Base-by-base conservation (phyloP, 306 rosid genomes). In the Fagus crenata region DNA sequence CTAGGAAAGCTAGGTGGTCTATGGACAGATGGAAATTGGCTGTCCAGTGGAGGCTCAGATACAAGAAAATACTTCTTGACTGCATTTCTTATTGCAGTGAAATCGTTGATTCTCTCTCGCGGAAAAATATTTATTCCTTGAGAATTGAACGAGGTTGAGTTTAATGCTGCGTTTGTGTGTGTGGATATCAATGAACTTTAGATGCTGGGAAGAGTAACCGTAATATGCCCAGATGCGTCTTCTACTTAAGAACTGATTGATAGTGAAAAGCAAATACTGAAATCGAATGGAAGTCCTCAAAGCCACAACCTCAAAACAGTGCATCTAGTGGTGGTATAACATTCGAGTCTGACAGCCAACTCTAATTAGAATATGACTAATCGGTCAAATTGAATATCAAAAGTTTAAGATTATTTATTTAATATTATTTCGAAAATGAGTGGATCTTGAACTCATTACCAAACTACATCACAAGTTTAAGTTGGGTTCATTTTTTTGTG, bases 21-120 rank as follows among this genome's bases (percentile, higher is more conserved):
- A 74, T 87, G 77, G 93, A 85, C 8, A 85, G 80, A 79, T 92
- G 94, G 98, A 90, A 79, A 80, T 82, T 90, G 78, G 97, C 92
- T 51, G 77, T 94, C 28, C 83, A 83, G 78, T 92, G 97, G 98
- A 88, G 98, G 71, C 68, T 85, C n/a, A 67, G 77, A 78, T 89
- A 88, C 78, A 92, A 94, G 87, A 86, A 88, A 80, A 84, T 89
- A 12, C 86, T 94, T 70, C 74, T 77, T 8, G 81, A 85, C 69
- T 94, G 92, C 81, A 89, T 87, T 33, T 72, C 84, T 84, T 82
- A 77, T 77, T 90, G 95, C 84, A 85, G 81, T 35, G 75, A 76
- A 68, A 80, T 72, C 36, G 51, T 71, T 17, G 15, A 55, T 36
- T 80, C 78, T 37, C 54, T 79, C 11, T 63, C n/a, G 7, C 61